Evolutionary conservation across 2,329 filamentous ascomycete species (phyloP).

Genomic region (Diplodia sapinea): DNA sequence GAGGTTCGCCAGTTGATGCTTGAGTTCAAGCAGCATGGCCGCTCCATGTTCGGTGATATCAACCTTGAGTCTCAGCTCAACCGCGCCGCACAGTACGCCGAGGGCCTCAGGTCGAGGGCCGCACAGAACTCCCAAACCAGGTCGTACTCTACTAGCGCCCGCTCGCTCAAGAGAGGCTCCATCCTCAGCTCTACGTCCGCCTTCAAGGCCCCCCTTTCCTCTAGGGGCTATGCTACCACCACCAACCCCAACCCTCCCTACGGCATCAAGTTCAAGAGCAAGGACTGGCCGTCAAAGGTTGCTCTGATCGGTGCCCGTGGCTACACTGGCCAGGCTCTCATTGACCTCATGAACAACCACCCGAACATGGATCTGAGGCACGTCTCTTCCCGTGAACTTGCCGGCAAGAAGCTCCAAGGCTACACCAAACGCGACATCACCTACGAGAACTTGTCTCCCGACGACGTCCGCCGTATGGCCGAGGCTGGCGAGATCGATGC

Average conservation of each 20-base stretch:
- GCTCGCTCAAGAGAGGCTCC: slow-evolving; percentile 32
- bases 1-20: slow-evolving; percentile 83
- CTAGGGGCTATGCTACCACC: slow-evolving; percentile 64
- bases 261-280: slow-evolving; percentile 85
- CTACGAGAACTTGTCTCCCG: slow-evolving; percentile 87
- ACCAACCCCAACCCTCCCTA: slow-evolving; percentile 91
- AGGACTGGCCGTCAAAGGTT: slow-evolving; percentile 76
- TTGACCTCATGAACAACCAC: slow-evolving; percentile 84
- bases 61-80: slow-evolving; percentile 87
- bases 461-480: slow-evolving; percentile 86
- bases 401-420: slow-evolving; percentile 82
- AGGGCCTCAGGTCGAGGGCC: slow-evolving; percentile 61
- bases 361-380: slow-evolving; percentile 88
- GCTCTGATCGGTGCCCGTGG: slow-evolving; percentile 90
- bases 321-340: slow-evolving; percentile 90
- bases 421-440: slow-evolving; percentile 91
- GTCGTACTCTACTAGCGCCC: slow-evolving; percentile 67
- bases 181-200: slow-evolving; percentile 8
- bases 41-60: slow-evolving; percentile 85
- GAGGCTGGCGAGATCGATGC: slow-evolving; percentile 85
- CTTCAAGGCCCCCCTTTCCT: slow-evolving; percentile 32
- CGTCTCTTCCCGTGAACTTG: slow-evolving; percentile 91
- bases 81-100: slow-evolving; percentile 73
- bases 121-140: slow-evolving; percentile 65
- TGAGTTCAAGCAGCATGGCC: slow-evolving; percentile 81